Percentiles rank a stretch among this genome's conserved stretches.
Evolutionary conservation across 2,329 filamentous ascomycete species (phyloP).

Genomic region (Calonectria leucothoes): DNA sequence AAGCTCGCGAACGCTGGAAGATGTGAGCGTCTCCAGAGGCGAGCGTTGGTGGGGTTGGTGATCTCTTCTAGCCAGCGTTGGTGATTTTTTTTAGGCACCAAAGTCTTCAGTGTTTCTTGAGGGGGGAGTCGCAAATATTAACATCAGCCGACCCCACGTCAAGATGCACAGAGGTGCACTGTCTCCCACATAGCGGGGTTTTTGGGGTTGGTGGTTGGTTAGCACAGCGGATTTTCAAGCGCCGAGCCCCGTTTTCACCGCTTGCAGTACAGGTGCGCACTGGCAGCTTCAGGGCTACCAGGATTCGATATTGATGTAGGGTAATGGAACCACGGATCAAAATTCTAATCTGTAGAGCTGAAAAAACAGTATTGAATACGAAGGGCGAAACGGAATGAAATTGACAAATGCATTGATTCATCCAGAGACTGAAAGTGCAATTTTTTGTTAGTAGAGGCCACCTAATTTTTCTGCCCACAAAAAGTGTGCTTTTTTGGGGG

Average conservation of each 20-base stretch:
- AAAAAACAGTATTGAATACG: not conserved
- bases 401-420: too few species aligned
- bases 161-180: slow-evolving; percentile 9
- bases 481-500: too few species aligned
- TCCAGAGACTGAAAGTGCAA: too few species aligned
- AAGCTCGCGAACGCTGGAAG: slow-evolving; percentile 34
- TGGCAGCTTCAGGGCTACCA: slow-evolving; percentile 3
- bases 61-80: slow-evolving; percentile 9
- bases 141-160: slow-evolving; percentile 29
- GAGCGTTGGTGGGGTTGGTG: slow-evolving; percentile 5
- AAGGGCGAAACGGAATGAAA: not conserved
- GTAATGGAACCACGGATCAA: not conserved
- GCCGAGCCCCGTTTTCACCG: slow-evolving; percentile 17
- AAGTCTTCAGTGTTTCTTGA: slow-evolving; percentile 29
- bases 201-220: slow-evolving; percentile 14
- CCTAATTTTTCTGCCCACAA: too few species aligned
- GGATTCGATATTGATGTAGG: not conserved
- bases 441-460: too few species aligned
- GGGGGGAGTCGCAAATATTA: slow-evolving; percentile 30
- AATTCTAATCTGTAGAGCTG: not conserved
- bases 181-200: slow-evolving; percentile 8
- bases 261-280: not conserved
- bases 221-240: slow-evolving; percentile 1
- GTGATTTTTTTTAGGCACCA: slow-evolving; percentile 22
- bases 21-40: slow-evolving; percentile 4